phyloP scores from a whole-genome alignment of 1,139 yeast species.

The Yamadazyma aaseri region DNA sequence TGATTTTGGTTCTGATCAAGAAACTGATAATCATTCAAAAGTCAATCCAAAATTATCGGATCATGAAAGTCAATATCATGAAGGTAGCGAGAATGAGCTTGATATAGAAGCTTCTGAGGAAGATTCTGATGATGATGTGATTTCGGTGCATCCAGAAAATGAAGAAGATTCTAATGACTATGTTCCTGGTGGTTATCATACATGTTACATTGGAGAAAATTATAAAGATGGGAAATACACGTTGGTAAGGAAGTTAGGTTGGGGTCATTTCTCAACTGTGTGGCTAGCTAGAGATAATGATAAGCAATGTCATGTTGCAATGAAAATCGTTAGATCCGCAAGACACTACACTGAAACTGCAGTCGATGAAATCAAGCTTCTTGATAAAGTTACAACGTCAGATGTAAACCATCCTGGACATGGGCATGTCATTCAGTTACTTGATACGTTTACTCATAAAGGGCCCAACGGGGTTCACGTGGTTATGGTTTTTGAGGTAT shows the following conservation, averaged over 20 bases:
- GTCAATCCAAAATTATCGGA: background rate
- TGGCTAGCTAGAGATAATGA: slow-evolving; percentile 56
- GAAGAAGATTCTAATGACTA: slow-evolving; percentile 75
- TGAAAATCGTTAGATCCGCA: slow-evolving; percentile 80
- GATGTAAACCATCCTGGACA: slow-evolving; percentile 64
- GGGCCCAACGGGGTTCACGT: slow-evolving; percentile 80
- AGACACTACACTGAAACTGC: slow-evolving; percentile 82
- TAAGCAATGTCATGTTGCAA: slow-evolving; percentile 67
- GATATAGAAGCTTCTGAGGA: slow-evolving; percentile 42
- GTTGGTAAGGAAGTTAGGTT: slow-evolving; percentile 66
- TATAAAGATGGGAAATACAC: slow-evolving; percentile 62
- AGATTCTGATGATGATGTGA: slow-evolving; percentile 35
- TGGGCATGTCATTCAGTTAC: slow-evolving; percentile 58
- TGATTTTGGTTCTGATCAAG: slow-evolving; percentile 15
- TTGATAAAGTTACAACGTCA: slow-evolving; percentile 46
- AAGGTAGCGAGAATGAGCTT: slow-evolving; percentile 22
- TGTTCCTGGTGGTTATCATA: slow-evolving; percentile 83
- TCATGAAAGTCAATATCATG: slow-evolving; percentile 1
- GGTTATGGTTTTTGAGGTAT: slow-evolving; percentile 85
- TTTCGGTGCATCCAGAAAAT: slow-evolving; percentile 43
- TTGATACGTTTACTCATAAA: slow-evolving; percentile 64
- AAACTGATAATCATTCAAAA: slow-evolving; percentile 2
- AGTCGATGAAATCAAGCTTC: slow-evolving; percentile 72
- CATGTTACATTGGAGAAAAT: slow-evolving; percentile 73
- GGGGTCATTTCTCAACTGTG: slow-evolving; percentile 54